Evolutionary conservation across 352 stramenopile genomes (phyloP).

Genomic region (Thalassiosira allenii): DNA sequence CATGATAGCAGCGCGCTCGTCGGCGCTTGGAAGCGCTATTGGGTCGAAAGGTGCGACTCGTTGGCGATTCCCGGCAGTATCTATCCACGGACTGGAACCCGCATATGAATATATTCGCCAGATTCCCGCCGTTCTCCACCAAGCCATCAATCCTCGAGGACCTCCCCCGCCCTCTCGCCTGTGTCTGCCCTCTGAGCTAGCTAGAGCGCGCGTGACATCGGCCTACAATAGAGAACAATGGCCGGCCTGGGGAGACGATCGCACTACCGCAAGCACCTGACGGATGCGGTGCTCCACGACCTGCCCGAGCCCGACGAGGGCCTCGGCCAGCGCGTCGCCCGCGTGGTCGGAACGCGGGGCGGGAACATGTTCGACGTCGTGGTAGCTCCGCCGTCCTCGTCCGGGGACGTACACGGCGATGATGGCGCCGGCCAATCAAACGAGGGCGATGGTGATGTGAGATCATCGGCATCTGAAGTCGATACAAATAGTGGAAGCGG

Average conservation of each 20-base stretch:
- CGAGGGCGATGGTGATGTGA: conserved; percentile 7
- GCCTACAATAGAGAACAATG: conserved; percentile 71
- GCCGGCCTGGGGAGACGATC: conserved; percentile 77
- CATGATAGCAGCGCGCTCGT: no score
- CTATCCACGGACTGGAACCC: no score
- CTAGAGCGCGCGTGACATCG: no score
- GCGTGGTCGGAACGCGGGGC: conserved; percentile 91
- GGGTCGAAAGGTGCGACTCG: no score
- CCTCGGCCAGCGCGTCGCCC: conserved; percentile 91
- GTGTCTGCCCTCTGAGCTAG: no score
- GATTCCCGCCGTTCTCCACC: no score
- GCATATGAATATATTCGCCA: no score
- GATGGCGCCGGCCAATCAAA: conserved; percentile 17
- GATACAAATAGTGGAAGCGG: conserved; percentile 5
- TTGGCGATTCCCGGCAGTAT: no score
- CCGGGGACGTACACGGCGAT: neutral
- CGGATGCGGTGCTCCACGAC: conserved; percentile 78
- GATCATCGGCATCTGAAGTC: neutral
- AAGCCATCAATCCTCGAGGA: no score
- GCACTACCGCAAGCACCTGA: conserved; percentile 86
- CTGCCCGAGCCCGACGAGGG: conserved; percentile 78
- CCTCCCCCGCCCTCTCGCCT: no score
- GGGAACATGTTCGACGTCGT: conserved; percentile 96
- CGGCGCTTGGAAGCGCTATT: no score
- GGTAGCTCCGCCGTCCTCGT: conserved; percentile 27